A percentile compares a stretch with the other conserved stretches of the same genome.
phyloP scores from a whole-genome alignment of 73 alveolate genomes.

The Paramecium tetraurelia region DNA sequence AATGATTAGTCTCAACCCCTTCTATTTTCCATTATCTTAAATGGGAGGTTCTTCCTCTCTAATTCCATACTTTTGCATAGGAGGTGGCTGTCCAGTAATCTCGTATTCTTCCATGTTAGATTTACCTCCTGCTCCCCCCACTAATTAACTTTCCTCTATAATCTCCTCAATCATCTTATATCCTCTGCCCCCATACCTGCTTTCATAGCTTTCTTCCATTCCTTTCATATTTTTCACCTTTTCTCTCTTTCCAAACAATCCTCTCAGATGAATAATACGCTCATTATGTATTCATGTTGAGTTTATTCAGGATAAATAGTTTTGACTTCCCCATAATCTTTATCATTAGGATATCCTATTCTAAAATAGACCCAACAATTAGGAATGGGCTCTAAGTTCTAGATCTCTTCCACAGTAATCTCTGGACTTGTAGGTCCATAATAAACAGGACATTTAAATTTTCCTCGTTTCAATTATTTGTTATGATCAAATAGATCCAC shows the following conservation, averaged over 20 bases:
- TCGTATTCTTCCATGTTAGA: conserved; percentile 26
- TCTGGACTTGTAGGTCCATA: conserved; percentile 74
- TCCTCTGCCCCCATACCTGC: conserved; percentile 25
- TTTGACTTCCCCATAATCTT: conserved; percentile 60
- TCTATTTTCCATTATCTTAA: background rate
- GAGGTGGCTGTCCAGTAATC: conserved; percentile 7
- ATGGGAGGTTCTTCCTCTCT: background rate
- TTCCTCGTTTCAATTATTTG: conserved; percentile 75
- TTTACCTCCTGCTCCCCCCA: conserved; percentile 19
- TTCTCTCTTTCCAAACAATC: conserved; percentile 53
- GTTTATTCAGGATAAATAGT: conserved; percentile 67
- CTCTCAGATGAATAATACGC: conserved; percentile 71
- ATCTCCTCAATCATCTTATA: conserved; percentile 40
- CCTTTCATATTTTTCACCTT: background rate
- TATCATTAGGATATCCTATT: conserved; percentile 76
- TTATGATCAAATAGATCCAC: conserved; percentile 78
- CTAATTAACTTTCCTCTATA: conserved; percentile 17
- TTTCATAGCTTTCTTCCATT: background rate
- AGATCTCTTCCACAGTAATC: conserved; percentile 71
- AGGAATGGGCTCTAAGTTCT: conserved; percentile 68
- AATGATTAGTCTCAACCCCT: conserved; percentile 69
- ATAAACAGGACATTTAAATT: conserved; percentile 81
- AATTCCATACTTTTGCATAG: background rate
- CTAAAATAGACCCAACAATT: conserved; percentile 70
- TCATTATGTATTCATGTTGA: conserved; percentile 65